Conservation (phyloP, 2,329 filamentous ascomycete species). For the Pseudogymnoascus sp. region DNA sequence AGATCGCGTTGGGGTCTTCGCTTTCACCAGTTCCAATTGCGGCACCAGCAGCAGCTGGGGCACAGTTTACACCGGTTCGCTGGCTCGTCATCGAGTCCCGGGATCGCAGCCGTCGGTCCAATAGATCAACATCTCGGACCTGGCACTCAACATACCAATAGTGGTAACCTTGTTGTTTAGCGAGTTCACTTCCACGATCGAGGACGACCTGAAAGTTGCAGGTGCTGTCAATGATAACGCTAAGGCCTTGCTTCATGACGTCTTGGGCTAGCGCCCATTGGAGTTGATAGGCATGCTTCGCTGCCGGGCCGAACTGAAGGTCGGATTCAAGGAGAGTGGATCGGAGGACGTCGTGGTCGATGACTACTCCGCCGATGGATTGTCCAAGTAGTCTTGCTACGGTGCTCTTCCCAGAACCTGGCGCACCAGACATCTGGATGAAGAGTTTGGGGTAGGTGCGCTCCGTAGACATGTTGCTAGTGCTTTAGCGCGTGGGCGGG, state of each 20-base stretch:
- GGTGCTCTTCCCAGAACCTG: conserved; percentile 34
- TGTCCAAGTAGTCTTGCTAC: conserved; percentile 24
- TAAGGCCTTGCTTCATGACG: conserved; percentile 28
- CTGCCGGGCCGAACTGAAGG: conserved; percentile 25
- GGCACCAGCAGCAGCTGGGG: conserved; percentile 18
- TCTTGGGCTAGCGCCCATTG: conserved; percentile 31
- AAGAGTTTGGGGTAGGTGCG: conserved; percentile 11
- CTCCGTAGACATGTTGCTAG: not conserved
- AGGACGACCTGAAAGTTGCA: conserved; percentile 30
- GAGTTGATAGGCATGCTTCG: conserved; percentile 28
- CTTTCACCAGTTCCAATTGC: not conserved
- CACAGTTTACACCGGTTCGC: conserved; percentile 22
- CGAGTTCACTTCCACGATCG: conserved; percentile 25
- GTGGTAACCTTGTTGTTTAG: conserved; percentile 17
- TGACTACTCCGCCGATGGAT: conserved; percentile 25
- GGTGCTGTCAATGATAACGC: conserved; percentile 32
- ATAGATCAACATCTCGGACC: conserved; percentile 24
- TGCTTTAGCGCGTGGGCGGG: not conserved
- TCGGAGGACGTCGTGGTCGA: conserved; percentile 32
- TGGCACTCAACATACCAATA: conserved; percentile 30
- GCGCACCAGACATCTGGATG: conserved; percentile 33
- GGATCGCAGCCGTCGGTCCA: conserved; percentile 24
- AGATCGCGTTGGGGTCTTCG: conserved; percentile 18
- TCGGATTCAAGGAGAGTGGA: conserved; percentile 27
- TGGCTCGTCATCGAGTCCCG: conserved; percentile 27